These are phyloP conservation scores for Waltergamsia citrina DNA, from an alignment of 2,329 filamentous ascomycete species.

Conservation along the genomic window DNA sequence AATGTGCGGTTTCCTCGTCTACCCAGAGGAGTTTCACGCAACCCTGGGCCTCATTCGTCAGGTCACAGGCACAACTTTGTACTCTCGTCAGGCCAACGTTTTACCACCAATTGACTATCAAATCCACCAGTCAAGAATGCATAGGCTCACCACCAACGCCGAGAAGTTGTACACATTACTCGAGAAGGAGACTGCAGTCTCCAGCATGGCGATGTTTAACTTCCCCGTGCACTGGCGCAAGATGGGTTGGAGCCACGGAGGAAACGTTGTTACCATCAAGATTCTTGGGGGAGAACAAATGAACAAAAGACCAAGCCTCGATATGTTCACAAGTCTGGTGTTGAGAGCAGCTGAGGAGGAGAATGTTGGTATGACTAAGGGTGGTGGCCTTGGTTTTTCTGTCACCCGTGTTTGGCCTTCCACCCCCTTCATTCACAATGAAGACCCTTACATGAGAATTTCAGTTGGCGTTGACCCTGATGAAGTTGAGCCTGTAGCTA, in stretches of 20 bases:
- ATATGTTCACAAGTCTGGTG: slow-evolving; percentile 7
- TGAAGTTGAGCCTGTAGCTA: slow-evolving; percentile 9
- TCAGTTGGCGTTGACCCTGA: slow-evolving; percentile 9
- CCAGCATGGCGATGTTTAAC: slow-evolving; percentile 5
- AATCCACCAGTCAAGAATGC: slow-evolving; percentile 5
- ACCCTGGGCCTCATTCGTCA: slow-evolving; percentile 4
- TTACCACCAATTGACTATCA: slow-evolving; percentile 3
- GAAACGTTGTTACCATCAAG: slow-evolving; percentile 9
- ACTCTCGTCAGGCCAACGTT: slow-evolving; percentile 5
- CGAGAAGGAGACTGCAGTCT: slow-evolving; percentile 2
- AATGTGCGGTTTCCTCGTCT: slow-evolving; percentile 6
- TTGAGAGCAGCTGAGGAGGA: slow-evolving; percentile 9
- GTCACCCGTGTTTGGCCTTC: slow-evolving; percentile 10
- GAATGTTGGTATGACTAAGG: slow-evolving; percentile 10
- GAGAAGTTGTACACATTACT: slow-evolving; percentile 4
- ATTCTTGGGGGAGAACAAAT: slow-evolving; percentile 8
- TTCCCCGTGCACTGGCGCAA: slow-evolving; percentile 9
- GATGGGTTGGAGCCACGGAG: slow-evolving; percentile 10
- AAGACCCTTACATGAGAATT: slow-evolving; percentile 10
- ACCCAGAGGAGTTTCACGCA: slow-evolving; percentile 4
- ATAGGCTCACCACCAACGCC: slow-evolving; percentile 3
- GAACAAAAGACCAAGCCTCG: slow-evolving; percentile 9
- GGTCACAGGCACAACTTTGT: slow-evolving; percentile 5
- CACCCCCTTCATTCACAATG: slow-evolving; percentile 8
- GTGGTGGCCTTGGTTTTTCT: slow-evolving; percentile 10